Evolutionary conservation across 228 moss, liverwort and hornwort genomes (phyloP), one percentile per base, ranked within the genome.

Genomic region (Sphagnum magellanicum): DNA sequence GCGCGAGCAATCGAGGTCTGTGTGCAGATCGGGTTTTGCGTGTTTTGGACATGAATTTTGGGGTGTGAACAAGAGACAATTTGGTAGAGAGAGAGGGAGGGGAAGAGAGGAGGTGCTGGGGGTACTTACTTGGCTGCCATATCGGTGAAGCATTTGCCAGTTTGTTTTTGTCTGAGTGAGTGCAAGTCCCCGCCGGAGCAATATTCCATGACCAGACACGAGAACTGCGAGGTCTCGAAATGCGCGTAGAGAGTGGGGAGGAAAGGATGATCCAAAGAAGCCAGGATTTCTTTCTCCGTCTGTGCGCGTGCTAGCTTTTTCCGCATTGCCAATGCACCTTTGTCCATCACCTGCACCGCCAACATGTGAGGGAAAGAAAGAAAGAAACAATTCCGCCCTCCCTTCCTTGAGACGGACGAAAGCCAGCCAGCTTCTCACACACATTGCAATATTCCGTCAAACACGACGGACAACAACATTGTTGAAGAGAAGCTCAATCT

Each of bases 161-260:
- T 77, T 70, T 98, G 98, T 65, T 88, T 90, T 67, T 93, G 93
- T 51, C 98, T 86, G 8, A 98, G 87, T 3, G 94, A 88, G 67
- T 98, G 98, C 67, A 98, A 84, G 76, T 98, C 98, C 0, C 98
- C 98, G 5, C 98, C 98, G 0, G 98, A 91, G 77, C 98, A 98
- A 59, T 92, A 98, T 81, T 98, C 98, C 94, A 98, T 98, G 5
- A 98, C 98, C n/a, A 98, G 71, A 74, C 98, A 98, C 4, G 93
- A 92, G 69, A 94, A 98, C 74, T 98, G 91, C 6, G 90, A 81
- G 0, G 98, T 98, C 78, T 98, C 98, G 48, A 98, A 98, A 73
- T 98, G 98, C 0, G 98, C 85, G 60, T 98, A 98, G 12, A 98
- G 65, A 0, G 98, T 98, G 0, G 98, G 98, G 6, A 98, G 87